Evolutionary conservation across 345 rosid species (phyloP).

Genomic region (Trapa bicornis): DNA sequence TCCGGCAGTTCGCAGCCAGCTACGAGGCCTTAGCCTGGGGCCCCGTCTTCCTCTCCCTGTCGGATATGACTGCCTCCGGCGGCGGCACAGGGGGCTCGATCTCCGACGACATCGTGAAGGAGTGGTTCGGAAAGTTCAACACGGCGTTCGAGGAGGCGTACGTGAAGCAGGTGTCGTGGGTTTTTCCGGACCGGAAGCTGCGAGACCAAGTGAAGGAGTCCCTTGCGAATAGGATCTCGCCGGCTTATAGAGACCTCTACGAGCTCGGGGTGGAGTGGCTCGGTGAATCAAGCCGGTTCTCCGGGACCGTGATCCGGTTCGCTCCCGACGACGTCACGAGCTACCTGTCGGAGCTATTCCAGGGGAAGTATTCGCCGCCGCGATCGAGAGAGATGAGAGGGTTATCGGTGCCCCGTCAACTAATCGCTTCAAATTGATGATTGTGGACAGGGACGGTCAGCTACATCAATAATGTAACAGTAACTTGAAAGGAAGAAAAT

Average conservation of each 20-base stretch:
- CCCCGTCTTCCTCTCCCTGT: conserved; percentile 40
- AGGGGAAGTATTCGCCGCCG: conserved; percentile 19
- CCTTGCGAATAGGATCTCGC: conserved; percentile 41
- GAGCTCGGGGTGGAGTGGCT: conserved; percentile 18
- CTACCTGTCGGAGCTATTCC: conserved; percentile 61
- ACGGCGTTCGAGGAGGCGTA: conserved; percentile 63
- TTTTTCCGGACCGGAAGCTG: conserved; percentile 40
- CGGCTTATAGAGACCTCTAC: conserved; percentile 47
- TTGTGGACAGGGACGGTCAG: no score
- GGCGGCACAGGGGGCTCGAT: neutral
- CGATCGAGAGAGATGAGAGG: no score
- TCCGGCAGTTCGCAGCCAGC: conserved; percentile 38
- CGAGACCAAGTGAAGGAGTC: conserved; percentile 59
- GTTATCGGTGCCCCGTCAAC: no score
- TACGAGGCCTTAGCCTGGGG: conserved; percentile 65
- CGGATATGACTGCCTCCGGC: conserved; percentile 5
- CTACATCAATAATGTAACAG: no score
- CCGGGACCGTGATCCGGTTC: conserved; percentile 29
- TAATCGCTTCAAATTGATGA: neutral
- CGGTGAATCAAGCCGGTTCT: conserved; percentile 21
- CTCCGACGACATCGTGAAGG: conserved; percentile 36
- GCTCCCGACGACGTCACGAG: conserved; percentile 53
- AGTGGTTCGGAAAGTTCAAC: conserved; percentile 43
- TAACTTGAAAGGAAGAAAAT: no score
- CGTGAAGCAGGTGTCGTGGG: conserved; percentile 43